Evolutionary conservation across 1,284 basidiomycete genomes (phyloP), one percentile per base, ranked within the genome.

Genomic region (Caloboletus inedulis): DNA sequence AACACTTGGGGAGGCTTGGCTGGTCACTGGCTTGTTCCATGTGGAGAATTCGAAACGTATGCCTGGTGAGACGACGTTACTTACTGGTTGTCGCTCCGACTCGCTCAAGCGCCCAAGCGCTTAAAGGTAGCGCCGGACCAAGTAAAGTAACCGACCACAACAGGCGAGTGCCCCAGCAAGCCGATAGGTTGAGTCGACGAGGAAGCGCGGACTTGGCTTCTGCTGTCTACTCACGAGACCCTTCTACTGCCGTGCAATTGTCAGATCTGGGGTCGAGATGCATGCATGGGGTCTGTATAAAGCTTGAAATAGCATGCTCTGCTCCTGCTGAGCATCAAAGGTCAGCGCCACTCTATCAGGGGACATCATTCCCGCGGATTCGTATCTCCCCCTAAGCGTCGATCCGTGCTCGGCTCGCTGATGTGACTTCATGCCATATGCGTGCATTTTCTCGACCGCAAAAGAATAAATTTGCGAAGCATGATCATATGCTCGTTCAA

Each of bases 241-340:
- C 40, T 58, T 40, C n/a, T 29, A 40, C 35, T 34, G 16, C 16
- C 40, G 29, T 40, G 36, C 40, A 12, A 39, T 49, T 16, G 40
- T 48, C 43, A 37, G 45, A 49, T n/a, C n/a, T n/a, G 53, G 46
- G 44, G 35, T 18, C 29, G 29, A 59, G 50, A 63, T 34, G 36
- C 14, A 41, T 27, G 7, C 16, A 23, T 30, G 10, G 29, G 23
- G 21, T 23, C 23, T 23, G 23, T 23, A 23, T 5, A 23, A n/a
- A 21, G 18, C 3, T 19, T 7, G 16, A 33, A 33, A 35, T 44
- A 31, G 5, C 14, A 19, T 43, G 18, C 29, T 36, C 36, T 43
- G 21, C 18, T 34, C 34, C 21, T 48, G 35, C n/a, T 41, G 34
- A 29, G 19, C 39, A 30, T 10, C 21, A 39, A 47, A 37, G 25